Percentiles rank a stretch among this genome's conserved stretches.
Conservation (phyloP, 257 asterid genomes). For the Linderniella brevidens region DNA sequence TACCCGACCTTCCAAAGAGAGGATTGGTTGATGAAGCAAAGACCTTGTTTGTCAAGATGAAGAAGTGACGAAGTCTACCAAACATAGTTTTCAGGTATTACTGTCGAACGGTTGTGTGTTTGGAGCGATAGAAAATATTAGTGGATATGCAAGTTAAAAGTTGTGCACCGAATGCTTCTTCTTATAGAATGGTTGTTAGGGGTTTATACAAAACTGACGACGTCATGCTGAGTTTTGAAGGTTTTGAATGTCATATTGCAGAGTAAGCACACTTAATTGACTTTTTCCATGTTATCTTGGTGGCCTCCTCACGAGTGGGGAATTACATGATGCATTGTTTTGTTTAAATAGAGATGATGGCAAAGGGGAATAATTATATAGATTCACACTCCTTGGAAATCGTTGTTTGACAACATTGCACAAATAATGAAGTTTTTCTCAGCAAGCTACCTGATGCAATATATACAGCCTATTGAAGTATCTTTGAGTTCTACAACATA, state of each 20-base stretch:
- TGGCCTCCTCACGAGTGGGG: not conserved
- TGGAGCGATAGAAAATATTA: conserved; percentile 52
- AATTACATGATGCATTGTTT: not conserved
- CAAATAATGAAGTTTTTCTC: no score
- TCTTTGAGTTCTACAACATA: no score
- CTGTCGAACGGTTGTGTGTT: conserved; percentile 19
- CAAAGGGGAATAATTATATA: not conserved
- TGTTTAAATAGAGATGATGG: conserved; percentile 2
- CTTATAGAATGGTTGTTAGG: conserved; percentile 66
- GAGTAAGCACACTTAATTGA: not conserved
- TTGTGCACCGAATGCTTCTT: conserved; percentile 57
- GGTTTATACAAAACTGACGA: conserved; percentile 45
- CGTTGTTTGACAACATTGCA: not conserved
- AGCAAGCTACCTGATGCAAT: no score
- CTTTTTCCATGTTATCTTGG: not conserved
- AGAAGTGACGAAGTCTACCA: conserved; percentile 50
- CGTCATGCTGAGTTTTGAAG: conserved; percentile 14
- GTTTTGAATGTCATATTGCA: not conserved
- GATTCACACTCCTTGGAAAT: not conserved
- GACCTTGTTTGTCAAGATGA: conserved; percentile 58
- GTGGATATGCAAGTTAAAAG: conserved; percentile 61
- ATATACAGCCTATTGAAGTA: no score
- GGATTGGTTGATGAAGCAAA: conserved; percentile 52
- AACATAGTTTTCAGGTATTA: conserved; percentile 30
- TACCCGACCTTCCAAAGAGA: conserved; percentile 52